Conservation (phyloP, 2,329 filamentous ascomycete genomes). For the Sclerotiophoma versabilis region DNA sequence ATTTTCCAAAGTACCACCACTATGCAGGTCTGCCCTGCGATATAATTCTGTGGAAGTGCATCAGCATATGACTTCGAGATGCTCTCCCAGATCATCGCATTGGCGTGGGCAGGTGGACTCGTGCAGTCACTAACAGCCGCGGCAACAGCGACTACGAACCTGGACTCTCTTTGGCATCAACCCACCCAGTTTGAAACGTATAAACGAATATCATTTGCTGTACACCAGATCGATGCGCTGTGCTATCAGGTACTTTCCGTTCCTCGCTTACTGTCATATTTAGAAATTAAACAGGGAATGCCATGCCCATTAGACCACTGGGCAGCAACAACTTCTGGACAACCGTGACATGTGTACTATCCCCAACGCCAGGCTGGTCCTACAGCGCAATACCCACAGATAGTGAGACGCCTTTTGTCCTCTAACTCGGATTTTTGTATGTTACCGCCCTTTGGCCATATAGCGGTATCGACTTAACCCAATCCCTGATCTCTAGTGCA, state of each 20-base stretch:
- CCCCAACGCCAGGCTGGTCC: slow-evolving; percentile 14
- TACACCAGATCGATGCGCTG: slow-evolving; percentile 31
- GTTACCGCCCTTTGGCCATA: slow-evolving; percentile 31
- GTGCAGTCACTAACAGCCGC: slow-evolving; percentile 21
- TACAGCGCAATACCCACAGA: slow-evolving; percentile 23
- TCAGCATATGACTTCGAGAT: slow-evolving; percentile 29
- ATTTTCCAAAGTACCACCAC: slow-evolving; percentile 5
- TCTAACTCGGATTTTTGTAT: slow-evolving; percentile 17
- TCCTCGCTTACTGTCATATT: slow-evolving; percentile 31
- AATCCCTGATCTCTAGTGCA: slow-evolving; percentile 32
- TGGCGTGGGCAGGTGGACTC: slow-evolving; percentile 26
- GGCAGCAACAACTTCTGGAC: slow-evolving; percentile 21
- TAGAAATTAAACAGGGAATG: slow-evolving; percentile 33
- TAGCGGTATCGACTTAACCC: slow-evolving; percentile 31
- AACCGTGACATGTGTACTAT: slow-evolving; percentile 28
- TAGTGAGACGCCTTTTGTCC: slow-evolving; percentile 23
- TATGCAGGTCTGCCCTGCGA: slow-evolving; percentile 27
- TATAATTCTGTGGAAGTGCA: slow-evolving; percentile 26
- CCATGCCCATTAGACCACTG: slow-evolving; percentile 30
- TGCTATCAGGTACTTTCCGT: slow-evolving; percentile 35
- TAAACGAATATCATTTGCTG: slow-evolving; percentile 28
- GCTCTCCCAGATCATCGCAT: slow-evolving; percentile 29
- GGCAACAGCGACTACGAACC: slow-evolving; percentile 16
- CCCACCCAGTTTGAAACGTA: slow-evolving; percentile 21
- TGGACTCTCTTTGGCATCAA: slow-evolving; percentile 26